These are phyloP conservation scores for Candida stauntonica DNA, from an alignment of 805 yeast genomes.

Conservation along the genomic window DNA sequence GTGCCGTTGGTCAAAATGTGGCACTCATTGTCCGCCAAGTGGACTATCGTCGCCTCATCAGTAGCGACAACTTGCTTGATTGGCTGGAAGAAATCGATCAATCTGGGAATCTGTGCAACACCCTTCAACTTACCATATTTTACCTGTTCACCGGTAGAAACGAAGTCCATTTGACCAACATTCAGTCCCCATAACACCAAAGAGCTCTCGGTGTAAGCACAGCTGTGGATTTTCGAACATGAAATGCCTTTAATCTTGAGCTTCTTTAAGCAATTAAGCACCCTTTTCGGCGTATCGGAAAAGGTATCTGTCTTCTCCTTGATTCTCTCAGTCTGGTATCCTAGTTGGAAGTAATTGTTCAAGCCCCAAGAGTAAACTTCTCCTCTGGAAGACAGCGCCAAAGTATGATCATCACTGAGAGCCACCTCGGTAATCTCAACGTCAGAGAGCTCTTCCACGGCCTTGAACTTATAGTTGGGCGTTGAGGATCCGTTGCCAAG, in stretches of 20 bases:
- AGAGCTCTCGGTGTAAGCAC: conserved; percentile 47
- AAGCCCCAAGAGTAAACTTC: conserved; percentile 79
- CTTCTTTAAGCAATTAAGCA: conserved; percentile 26
- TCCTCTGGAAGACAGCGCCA: conserved; percentile 49
- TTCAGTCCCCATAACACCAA: conserved; percentile 73
- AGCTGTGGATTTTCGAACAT: conserved; percentile 67
- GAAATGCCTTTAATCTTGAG: conserved; percentile 28
- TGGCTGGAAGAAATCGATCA: conserved; percentile 31
- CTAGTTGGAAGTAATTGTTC: conserved; percentile 64
- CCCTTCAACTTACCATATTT: conserved; percentile 34
- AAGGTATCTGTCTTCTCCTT: conserved; percentile 26
- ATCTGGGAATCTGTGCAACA: conserved; percentile 36
- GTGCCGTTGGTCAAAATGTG: conserved; percentile 56
- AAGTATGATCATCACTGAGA: conserved; percentile 62
- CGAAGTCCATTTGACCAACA: conserved; percentile 74
- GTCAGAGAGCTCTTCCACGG: conserved; percentile 36
- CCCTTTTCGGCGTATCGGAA: conserved; percentile 27
- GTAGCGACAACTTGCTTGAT: conserved; percentile 58
- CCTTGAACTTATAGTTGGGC: conserved; percentile 41
- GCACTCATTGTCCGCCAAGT: conserved; percentile 53
- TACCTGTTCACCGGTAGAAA: conserved; percentile 29
- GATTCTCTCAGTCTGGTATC: conserved; percentile 37
- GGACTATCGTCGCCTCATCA: conserved; percentile 65
- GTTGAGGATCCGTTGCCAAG: conserved; percentile 51
- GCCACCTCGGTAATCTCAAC: conserved; percentile 36